Percentiles rank a stretch among this genome's conserved stretches.
phyloP scores from a whole-genome alignment of 345 rosid species.

The Limnanthes douglasii region DNA sequence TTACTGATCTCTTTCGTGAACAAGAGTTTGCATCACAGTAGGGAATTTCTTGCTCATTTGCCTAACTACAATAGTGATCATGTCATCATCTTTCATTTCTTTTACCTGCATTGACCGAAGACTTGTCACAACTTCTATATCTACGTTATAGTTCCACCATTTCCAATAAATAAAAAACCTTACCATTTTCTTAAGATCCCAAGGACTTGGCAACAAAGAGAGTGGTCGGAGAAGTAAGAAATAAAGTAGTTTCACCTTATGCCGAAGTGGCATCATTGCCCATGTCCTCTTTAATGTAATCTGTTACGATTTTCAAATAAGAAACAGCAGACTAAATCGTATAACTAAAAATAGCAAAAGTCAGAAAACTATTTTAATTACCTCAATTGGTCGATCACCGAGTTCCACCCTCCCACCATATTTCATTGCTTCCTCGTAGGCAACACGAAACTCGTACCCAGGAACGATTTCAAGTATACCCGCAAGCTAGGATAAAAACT shows the following conservation, averaged over 20 bases:
- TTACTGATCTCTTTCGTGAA: conserved; percentile 95
- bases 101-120: too few species aligned
- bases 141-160: too few species aligned
- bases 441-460: conserved; percentile 71
- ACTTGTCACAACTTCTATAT: too few species aligned
- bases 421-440: conserved; percentile 61
- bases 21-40: conserved; percentile 84
- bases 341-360: too few species aligned
- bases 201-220: conserved; percentile 48
- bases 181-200: conserved; percentile 65
- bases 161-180: too few species aligned
- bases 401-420: conserved; percentile 61
- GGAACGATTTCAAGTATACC: conserved; percentile 57
- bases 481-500: conserved; percentile 30
- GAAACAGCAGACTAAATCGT: too few species aligned
- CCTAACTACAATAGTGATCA: conserved; percentile 92
- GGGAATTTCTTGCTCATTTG: conserved; percentile 99
- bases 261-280: conserved; percentile 75
- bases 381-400: conserved; percentile 81
- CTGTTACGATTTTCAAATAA: conserved; percentile 14
- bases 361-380: too few species aligned
- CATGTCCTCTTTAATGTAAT: conserved; percentile 49
- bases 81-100: conserved; percentile 84
- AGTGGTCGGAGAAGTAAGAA: conserved; percentile 48
- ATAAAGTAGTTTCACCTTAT: conserved; percentile 43